Conservation (phyloP, 441 rosid genomes). For the Biscutella laevigata region DNA sequence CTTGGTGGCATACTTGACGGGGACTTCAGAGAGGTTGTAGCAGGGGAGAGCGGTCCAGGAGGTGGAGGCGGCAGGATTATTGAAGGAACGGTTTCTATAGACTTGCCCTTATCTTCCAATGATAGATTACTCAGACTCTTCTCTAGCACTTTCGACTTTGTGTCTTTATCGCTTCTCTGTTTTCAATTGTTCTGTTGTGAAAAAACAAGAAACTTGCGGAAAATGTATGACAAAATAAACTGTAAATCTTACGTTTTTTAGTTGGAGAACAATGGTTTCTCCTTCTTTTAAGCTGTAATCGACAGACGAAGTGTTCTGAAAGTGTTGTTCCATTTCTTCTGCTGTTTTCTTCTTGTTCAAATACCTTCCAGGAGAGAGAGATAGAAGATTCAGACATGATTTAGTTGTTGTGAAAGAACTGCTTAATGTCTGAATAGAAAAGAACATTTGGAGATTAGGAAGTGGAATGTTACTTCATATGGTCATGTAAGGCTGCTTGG, state of each 20-base stretch:
- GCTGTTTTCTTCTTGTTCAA: conserved; percentile 93
- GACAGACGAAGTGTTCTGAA: conserved; percentile 56
- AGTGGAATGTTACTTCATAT: conserved; percentile 57
- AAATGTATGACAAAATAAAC: not conserved
- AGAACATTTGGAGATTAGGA: not conserved
- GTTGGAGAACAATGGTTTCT: conserved; percentile 67
- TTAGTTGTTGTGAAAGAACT: not conserved
- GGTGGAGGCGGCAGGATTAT: conserved; percentile 87
- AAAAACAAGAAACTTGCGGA: not conserved
- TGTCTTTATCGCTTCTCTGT: conserved; percentile 38
- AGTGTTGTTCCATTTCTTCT: conserved; percentile 95
- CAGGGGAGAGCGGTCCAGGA: conserved; percentile 52
- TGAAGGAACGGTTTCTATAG: conserved; percentile 46
- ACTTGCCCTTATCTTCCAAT: conserved; percentile 49
- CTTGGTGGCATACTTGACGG: conserved; percentile 32
- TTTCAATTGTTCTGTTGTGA: not conserved
- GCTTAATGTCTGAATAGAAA: not conserved
- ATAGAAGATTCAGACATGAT: not conserved
- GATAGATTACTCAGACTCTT: conserved; percentile 45
- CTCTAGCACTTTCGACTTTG: conserved; percentile 50
- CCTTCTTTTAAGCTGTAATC: conserved; percentile 95
- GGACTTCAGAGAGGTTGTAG: conserved; percentile 30
- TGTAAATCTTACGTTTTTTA: conserved; percentile 50
- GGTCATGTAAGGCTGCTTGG: conserved; percentile 96
- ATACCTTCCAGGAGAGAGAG: conserved; percentile 38